Percentiles rank a stretch among this genome's conserved stretches.
Conservation (phyloP, 129 eudicot species). For the Flaveria trinervia region DNA sequence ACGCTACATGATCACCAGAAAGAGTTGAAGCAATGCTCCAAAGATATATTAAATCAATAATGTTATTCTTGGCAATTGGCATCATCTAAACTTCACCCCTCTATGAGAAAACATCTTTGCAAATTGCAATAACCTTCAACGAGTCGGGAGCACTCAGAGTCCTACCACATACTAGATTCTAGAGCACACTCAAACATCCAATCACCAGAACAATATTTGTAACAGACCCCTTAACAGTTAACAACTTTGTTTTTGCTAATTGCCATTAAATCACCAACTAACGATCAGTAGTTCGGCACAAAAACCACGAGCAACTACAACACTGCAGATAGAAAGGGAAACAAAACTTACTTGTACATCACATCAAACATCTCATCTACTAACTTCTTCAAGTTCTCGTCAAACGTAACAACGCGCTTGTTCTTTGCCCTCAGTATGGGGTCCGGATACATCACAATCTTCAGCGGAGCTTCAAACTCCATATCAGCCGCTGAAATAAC, state of each 20-base stretch:
- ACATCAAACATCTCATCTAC: constrained; percentile 86
- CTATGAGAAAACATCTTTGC: too few species aligned
- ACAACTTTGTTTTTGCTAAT: neutral
- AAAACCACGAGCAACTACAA: neutral
- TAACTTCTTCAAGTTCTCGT: constrained; percentile 78
- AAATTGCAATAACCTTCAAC: too few species aligned
- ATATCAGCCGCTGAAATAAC: constrained; percentile 63
- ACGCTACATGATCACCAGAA: too few species aligned
- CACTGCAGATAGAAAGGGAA: constrained; percentile 1
- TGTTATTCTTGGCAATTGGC: too few species aligned
- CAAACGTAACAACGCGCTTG: constrained; percentile 64
- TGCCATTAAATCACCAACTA: neutral
- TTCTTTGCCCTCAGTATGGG: constrained; percentile 71
- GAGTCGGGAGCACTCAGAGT: too few species aligned
- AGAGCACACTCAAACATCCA: neutral
- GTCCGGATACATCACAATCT: constrained; percentile 78
- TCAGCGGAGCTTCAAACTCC: constrained; percentile 60
- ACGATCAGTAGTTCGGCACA: neutral
- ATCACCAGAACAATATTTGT: constrained; percentile 7
- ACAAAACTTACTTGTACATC: constrained; percentile 78
- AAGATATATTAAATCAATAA: too few species aligned
- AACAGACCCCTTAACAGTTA: neutral
- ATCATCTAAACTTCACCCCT: too few species aligned
- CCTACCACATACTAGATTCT: too few species aligned
- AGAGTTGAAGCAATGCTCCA: too few species aligned